phyloP scores from a whole-genome alignment of 345 rosid genomes.

The Salix dunnii region DNA sequence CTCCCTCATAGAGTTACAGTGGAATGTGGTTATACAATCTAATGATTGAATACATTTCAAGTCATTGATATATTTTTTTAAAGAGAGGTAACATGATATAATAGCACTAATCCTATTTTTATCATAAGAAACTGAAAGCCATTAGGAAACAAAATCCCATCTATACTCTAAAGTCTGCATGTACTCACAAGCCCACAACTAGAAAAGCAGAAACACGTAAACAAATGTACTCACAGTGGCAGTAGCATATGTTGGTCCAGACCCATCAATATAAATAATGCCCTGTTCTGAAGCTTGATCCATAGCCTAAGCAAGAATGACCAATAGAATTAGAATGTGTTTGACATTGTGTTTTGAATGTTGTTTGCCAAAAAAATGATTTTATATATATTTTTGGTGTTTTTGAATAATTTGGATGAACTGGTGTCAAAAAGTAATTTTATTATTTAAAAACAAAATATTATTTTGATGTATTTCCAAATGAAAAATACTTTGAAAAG shows the following conservation, averaged over 20 bases:
- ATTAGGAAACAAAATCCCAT: neutral
- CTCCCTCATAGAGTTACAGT: neutral
- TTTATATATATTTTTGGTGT: no score
- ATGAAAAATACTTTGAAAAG: no score
- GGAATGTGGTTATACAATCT: neutral
- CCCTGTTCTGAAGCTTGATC: slow-evolving; percentile 65
- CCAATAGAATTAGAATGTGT: neutral
- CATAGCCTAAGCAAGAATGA: slow-evolving; percentile 64
- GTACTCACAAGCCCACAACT: slow-evolving; percentile 13
- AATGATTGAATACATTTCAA: neutral
- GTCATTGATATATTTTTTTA: neutral
- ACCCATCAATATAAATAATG: slow-evolving; percentile 68
- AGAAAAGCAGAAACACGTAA: slow-evolving; percentile 6
- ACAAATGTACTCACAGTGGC: slow-evolving; percentile 47
- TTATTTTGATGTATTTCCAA: no score
- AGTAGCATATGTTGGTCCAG: slow-evolving; percentile 96
- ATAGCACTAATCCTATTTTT: no score
- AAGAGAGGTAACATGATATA: no score
- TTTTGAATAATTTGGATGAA: no score
- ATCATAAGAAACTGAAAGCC: no score
- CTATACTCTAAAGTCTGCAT: neutral
- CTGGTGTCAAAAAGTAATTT: no score
- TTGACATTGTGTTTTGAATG: no score
- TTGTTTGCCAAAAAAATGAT: no score
- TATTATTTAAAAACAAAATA: no score